A percentile compares a stretch with the other conserved stretches of the same genome.
Conservation (phyloP, 306 rosid species). For the Geum urbanum region DNA sequence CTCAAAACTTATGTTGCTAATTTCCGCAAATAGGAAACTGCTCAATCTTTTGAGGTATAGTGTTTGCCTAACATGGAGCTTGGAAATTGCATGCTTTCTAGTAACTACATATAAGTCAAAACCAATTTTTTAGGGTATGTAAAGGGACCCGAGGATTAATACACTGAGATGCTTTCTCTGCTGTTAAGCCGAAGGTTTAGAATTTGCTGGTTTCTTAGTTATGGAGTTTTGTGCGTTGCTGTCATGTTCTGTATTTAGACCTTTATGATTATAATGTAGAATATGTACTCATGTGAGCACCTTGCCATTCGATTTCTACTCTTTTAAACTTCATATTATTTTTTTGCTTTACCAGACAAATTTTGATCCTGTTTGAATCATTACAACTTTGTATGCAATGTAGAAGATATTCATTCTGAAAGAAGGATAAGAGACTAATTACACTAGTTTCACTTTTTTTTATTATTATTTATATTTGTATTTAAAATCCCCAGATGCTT, state of each 20-base stretch:
- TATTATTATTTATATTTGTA: constrained; percentile 1
- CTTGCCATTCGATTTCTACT: background rate
- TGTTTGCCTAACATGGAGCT: background rate
- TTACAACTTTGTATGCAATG: background rate
- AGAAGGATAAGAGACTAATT: no score
- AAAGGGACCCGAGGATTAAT: background rate
- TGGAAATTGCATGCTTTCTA: background rate
- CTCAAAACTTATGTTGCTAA: no score
- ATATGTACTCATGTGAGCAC: background rate
- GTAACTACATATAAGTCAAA: background rate
- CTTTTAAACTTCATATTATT: background rate
- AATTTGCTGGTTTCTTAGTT: background rate
- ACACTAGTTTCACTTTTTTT: background rate
- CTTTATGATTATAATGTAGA: background rate
- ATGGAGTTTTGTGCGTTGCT: background rate
- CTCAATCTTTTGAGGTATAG: background rate
- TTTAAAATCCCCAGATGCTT: background rate
- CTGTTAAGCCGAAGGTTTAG: background rate
- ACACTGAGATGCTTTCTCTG: background rate
- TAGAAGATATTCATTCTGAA: background rate
- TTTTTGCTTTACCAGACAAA: no score
- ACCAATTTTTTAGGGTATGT: background rate
- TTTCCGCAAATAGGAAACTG: background rate
- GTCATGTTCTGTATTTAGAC: background rate
- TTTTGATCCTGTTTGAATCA: background rate